Percentiles rank a stretch among this genome's conserved stretches.
Conservation (phyloP, 306 rosid species). For the Pterocarpus macrocarpus region DNA sequence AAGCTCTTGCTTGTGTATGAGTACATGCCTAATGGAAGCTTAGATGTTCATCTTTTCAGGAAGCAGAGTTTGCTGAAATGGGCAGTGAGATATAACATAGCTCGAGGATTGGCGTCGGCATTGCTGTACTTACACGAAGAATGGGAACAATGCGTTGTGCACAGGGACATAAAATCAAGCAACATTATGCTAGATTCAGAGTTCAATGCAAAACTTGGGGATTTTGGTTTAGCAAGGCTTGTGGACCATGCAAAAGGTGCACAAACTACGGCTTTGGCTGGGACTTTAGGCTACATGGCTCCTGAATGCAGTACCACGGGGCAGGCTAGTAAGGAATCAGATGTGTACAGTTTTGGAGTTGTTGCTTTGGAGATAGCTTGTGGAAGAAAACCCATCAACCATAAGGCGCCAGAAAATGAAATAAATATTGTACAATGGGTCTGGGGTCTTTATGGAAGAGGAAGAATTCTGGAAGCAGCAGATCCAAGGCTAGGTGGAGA, state of each 20-base stretch:
- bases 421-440: slow-evolving; percentile 52
- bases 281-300: slow-evolving; percentile 61
- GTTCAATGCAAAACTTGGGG: slow-evolving; percentile 57
- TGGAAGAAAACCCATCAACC: slow-evolving; percentile 49
- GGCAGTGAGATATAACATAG: slow-evolving; percentile 47
- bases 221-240: slow-evolving; percentile 59
- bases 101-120: slow-evolving; percentile 51
- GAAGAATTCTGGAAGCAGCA: slow-evolving; percentile 41
- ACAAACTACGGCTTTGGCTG: slow-evolving; percentile 54
- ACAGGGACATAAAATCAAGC: slow-evolving; percentile 58
- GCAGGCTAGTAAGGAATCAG: slow-evolving; percentile 49
- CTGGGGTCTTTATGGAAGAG: slow-evolving; percentile 55
- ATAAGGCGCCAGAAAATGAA: slow-evolving; percentile 30
- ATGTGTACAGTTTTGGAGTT: slow-evolving; percentile 54
- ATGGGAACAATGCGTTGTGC: slow-evolving; percentile 57
- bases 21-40: slow-evolving; percentile 58
- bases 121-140: slow-evolving; percentile 55
- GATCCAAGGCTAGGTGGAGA: slow-evolving; percentile 47
- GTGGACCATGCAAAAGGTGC: slow-evolving; percentile 48
- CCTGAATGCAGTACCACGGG: slow-evolving; percentile 42
- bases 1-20: slow-evolving; percentile 50
- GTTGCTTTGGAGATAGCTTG: slow-evolving; percentile 57
- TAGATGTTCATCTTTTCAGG: slow-evolving; percentile 53
- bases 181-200: slow-evolving; percentile 61
- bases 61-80: slow-evolving; percentile 40